These are phyloP conservation scores for Tetrapisispora taiwanensis DNA, from an alignment of 805 yeast species.

Conservation along the genomic window DNA sequence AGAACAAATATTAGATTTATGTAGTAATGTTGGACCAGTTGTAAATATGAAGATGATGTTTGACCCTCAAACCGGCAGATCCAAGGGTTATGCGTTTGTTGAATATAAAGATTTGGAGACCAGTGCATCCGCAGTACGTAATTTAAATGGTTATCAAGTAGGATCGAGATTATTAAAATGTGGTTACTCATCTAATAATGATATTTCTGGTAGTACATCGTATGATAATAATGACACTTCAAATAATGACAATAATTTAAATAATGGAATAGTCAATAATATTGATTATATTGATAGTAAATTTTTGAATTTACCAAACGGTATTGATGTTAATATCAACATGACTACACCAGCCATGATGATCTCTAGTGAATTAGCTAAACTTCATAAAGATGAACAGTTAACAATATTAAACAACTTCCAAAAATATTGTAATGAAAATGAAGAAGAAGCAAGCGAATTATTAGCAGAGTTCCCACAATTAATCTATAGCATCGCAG, in stretches of 20 bases:
- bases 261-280: neutral
- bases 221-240: neutral
- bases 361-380: constrained; percentile 27
- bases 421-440: constrained; percentile 44
- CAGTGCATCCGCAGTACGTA: constrained; percentile 84
- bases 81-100: constrained; percentile 84
- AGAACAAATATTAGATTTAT: constrained; percentile 81
- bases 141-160: constrained; percentile 66
- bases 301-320: constrained; percentile 47
- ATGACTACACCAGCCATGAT: constrained; percentile 33
- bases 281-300: constrained; percentile 6
- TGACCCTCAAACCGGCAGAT: constrained; percentile 81
- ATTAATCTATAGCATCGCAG: constrained; percentile 72
- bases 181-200: constrained; percentile 53
- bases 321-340: constrained; percentile 34
- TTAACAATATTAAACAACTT: constrained; percentile 25
- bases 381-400: constrained; percentile 18
- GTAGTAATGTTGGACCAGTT: constrained; percentile 83
- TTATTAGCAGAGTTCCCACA: constrained; percentile 69
- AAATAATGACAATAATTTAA: neutral
- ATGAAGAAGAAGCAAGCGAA: constrained; percentile 49
- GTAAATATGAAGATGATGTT: constrained; percentile 63
- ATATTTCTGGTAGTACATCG: constrained; percentile 13
- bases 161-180: constrained; percentile 68
- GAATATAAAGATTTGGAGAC: constrained; percentile 77